Evolutionary conservation across 108 stramenopile species (phyloP).

Genomic region (Cyclostephanos tholiformis): DNA sequence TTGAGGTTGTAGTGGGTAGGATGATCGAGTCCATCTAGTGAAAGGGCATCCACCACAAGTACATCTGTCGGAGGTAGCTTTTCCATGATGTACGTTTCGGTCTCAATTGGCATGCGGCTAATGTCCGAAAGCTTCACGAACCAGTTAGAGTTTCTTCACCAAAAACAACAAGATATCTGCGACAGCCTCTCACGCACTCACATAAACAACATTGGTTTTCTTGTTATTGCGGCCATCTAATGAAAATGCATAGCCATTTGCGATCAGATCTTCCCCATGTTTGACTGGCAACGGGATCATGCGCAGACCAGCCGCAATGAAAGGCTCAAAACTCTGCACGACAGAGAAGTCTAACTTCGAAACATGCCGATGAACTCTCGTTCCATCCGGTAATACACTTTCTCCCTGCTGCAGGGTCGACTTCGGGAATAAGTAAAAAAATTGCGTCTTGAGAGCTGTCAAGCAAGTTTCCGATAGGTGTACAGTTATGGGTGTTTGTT

Average conservation of each 20-base stretch:
- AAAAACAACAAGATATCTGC: neutral
- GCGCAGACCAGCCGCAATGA: conserved; percentile 59
- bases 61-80: conserved; percentile 77
- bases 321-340: conserved; percentile 61
- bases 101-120: conserved; percentile 71
- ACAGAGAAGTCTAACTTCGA: conserved; percentile 65
- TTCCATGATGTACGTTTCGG: conserved; percentile 65
- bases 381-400: conserved; percentile 15
- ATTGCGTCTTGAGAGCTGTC: conserved; percentile 52
- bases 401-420: conserved; percentile 20
- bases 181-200: conserved; percentile 2
- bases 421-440: conserved; percentile 78
- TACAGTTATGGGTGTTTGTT: conserved; percentile 57
- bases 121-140: conserved; percentile 68
- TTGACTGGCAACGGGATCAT: conserved; percentile 82
- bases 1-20: conserved; percentile 71
- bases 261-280: conserved; percentile 86
- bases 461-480: conserved; percentile 60
- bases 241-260: conserved; percentile 83
- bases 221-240: conserved; percentile 24
- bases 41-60: conserved; percentile 76
- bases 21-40: conserved; percentile 24
- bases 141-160: neutral
- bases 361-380: conserved; percentile 58
- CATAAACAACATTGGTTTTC: conserved; percentile 72